phyloP scores from a whole-genome alignment of 192 early-diverging fungal genomes.

The Oehlia diaphana region DNA sequence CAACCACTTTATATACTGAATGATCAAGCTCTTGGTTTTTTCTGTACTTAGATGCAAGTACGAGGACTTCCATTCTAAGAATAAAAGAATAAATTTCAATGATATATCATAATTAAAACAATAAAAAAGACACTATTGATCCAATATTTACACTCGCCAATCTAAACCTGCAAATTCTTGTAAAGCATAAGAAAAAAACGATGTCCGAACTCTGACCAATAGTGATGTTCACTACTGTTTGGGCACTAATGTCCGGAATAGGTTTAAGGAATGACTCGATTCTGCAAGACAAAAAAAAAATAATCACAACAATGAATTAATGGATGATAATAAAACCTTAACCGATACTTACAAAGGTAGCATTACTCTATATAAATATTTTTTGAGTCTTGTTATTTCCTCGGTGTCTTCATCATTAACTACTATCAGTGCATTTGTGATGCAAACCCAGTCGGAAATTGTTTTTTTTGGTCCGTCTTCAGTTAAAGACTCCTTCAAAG shows the following conservation, averaged over 20 bases:
- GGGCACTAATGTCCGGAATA: not conserved
- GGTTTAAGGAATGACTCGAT: conserved; percentile 19
- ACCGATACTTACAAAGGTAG: conserved; percentile 11
- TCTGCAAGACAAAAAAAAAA: conserved; percentile 10
- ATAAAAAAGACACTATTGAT: not conserved
- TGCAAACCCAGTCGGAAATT: not conserved
- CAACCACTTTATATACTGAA: conserved; percentile 9
- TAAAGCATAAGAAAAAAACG: conserved; percentile 25
- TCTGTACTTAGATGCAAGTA: not conserved
- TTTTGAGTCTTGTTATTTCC: not conserved
- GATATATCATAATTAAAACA: not conserved
- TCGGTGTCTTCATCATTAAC: not conserved
- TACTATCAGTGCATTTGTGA: not conserved
- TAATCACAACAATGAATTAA: conserved; percentile 9
- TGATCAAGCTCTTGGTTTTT: conserved; percentile 2
- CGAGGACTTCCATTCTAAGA: not conserved
- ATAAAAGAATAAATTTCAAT: conserved; percentile 5
- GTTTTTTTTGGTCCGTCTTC: not conserved
- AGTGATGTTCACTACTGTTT: conserved; percentile 18
- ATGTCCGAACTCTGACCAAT: conserved; percentile 23
- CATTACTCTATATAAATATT: conserved; percentile 26
- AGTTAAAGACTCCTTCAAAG: conserved; percentile 4
- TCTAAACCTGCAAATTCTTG: conserved; percentile 20
- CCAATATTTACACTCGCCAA: conserved; percentile 11
- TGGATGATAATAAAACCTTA: not conserved